Base-by-base conservation (phyloP, 2,329 filamentous ascomycete genomes). In the Neobulgaria alba region DNA sequence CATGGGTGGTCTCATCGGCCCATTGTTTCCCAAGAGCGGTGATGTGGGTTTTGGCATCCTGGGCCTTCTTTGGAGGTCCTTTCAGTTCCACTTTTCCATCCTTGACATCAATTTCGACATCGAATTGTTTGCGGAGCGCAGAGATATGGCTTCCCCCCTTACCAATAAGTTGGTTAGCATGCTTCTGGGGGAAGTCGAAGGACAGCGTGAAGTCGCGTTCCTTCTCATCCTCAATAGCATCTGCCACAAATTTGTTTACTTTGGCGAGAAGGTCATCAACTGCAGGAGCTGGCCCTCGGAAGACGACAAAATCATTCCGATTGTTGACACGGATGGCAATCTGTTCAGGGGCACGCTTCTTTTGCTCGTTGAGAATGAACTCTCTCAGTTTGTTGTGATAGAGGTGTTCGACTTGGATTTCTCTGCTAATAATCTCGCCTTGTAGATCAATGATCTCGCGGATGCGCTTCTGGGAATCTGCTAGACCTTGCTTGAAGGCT, bases 181-280 rank as follows among this genome's bases (percentile, higher is more conserved):
- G 93, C 65, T 95, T 93, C 60, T 95, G 85, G 5, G 90, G 90
- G 67, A 95, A 98, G 49, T 95, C 87, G 52, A 96, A 96, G 18
- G 75, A 78, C 44, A 85, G 68, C 2, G 79, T 88, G 65, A 89
- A 93, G 33, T 86, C 88, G 45, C 90, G 85, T 65, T 96, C 90
- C 59, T 92, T 85, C 63, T 96, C 90, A 47, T 96, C 89, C 61
- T 86, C 76, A 67, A 89, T 85, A 63, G 94, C 88, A 59, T 93
- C 83, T 58, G 83, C 80, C 16, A 96, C 71, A 57, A 95, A 96
- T 5, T 76, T 76, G 43, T 75, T 65, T 39, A 94, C 77, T 67
- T 89, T 92, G 26, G 72, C 65, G 20, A 76, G 72, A 29, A 96
- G 72, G 2, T 77, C 75, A 38, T 84, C 75, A 3, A 95, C 86